A percentile compares a stretch with the other conserved stretches of the same genome.
These are phyloP conservation scores for Scedosporium boydii DNA, from an alignment of 2,329 filamentous ascomycete genomes.

Conservation along the genomic window DNA sequence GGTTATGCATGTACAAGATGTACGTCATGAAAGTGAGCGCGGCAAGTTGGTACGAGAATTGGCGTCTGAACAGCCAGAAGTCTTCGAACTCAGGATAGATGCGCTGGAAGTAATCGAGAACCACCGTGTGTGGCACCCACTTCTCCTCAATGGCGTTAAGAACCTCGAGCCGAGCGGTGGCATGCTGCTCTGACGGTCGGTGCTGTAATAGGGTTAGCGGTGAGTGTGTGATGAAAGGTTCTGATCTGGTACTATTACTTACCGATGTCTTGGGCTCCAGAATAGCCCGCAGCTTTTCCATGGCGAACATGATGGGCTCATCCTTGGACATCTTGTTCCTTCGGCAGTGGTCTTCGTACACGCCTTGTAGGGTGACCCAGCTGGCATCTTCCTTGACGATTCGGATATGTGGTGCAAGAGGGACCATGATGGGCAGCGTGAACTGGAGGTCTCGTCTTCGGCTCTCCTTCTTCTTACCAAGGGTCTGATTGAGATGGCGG, in stretches of 20 bases:
- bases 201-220: not conserved
- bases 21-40: slow-evolving; percentile 98
- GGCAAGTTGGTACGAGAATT: slow-evolving; percentile 93
- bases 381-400: slow-evolving; percentile 93
- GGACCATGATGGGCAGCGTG: slow-evolving; percentile 90
- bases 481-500: slow-evolving; percentile 89
- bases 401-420: slow-evolving; percentile 85
- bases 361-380: slow-evolving; percentile 86
- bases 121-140: slow-evolving; percentile 75
- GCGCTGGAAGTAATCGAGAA: slow-evolving; percentile 79
- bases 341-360: slow-evolving; percentile 94
- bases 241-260: slow-evolving; percentile 21
- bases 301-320: slow-evolving; percentile 86
- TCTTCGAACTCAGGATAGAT: slow-evolving; percentile 84
- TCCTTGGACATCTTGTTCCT: slow-evolving; percentile 84
- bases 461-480: slow-evolving; percentile 90
- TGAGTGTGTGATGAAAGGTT: not conserved
- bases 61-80: slow-evolving; percentile 97
- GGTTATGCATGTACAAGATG: slow-evolving; percentile 91
- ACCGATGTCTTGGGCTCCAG: slow-evolving; percentile 56
- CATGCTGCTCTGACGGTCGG: slow-evolving; percentile 48
- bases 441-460: slow-evolving; percentile 90
- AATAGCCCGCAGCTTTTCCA: slow-evolving; percentile 81
- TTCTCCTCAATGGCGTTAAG: slow-evolving; percentile 90
- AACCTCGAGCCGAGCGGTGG: slow-evolving; percentile 76